These are phyloP conservation scores for Pueraria montana DNA, from an alignment of 306 rosid species.

Conservation along the genomic window DNA sequence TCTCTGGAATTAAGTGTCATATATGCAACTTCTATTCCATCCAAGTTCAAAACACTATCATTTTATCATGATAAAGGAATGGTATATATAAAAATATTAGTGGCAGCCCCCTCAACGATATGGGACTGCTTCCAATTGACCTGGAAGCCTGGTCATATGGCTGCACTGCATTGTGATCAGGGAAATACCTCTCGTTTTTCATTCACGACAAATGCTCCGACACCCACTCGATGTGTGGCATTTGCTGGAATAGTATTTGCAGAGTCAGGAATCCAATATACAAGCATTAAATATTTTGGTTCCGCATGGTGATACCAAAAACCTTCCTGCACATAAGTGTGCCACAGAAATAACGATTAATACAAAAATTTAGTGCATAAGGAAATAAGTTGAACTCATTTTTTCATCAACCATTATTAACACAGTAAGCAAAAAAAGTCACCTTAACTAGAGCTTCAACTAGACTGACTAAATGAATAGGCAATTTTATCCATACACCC, in stretches of 20 bases:
- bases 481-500: conserved; percentile 80
- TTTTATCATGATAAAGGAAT: no score
- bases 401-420: not conserved
- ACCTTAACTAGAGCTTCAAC: conserved; percentile 77
- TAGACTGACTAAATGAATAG: conserved; percentile 68
- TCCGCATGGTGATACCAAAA: conserved; percentile 91
- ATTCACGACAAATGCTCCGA: conserved; percentile 79
- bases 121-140: no score
- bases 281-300: conserved; percentile 84
- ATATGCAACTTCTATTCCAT: conserved; percentile 19
- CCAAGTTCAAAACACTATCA: no score
- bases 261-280: conserved; percentile 78
- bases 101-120: no score
- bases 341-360: conserved; percentile 50
- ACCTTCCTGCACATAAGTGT: conserved; percentile 65
- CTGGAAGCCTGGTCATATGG: not conserved
- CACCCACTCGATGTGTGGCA: conserved; percentile 82
- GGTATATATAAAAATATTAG: no score
- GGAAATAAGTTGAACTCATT: not conserved
- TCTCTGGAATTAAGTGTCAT: conserved; percentile 25
- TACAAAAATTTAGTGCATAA: conserved; percentile 2
- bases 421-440: not conserved
- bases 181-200: conserved; percentile 73
- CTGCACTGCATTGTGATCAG: not conserved
- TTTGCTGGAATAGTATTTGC: conserved; percentile 76